Evolutionary conservation across 202 grass and related monocot species (phyloP).

Genomic region (Schoenoplectus triqueter): DNA sequence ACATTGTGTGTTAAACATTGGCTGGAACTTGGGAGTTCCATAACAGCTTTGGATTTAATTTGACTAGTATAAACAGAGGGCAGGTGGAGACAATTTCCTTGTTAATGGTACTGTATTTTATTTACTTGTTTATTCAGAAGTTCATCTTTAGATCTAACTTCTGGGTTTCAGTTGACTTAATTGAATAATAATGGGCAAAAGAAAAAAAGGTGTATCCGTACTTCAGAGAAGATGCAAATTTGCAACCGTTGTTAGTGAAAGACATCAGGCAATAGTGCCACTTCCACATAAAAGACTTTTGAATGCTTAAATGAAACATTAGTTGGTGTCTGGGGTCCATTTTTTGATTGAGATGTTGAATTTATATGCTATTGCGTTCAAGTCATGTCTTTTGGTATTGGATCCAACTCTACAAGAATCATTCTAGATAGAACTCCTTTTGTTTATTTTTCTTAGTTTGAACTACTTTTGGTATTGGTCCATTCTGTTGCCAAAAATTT

Average conservation of each 20-base stretch:
- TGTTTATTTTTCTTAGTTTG: not conserved
- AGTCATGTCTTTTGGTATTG: conserved; percentile 18
- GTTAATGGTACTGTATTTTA: not conserved
- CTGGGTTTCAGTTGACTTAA: conserved; percentile 1
- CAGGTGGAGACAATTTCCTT: not conserved
- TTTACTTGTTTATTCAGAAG: not conserved
- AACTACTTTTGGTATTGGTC: not conserved
- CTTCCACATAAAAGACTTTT: not conserved
- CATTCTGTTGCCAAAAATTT: not conserved
- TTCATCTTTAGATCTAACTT: not conserved
- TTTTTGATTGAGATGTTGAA: conserved; percentile 19
- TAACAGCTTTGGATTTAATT: conserved; percentile 3
- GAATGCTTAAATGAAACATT: conserved; percentile 29
- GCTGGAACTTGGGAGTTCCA: not conserved
- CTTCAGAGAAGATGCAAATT: not conserved
- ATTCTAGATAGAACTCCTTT: conserved; percentile 13
- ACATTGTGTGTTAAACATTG: not conserved
- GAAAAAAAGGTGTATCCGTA: not conserved
- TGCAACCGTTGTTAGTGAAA: conserved; percentile 34
- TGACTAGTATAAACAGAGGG: not conserved
- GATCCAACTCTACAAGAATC: conserved; percentile 2
- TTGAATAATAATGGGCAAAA: conserved; percentile 17
- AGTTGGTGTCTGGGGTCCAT: conserved; percentile 37
- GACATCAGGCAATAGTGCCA: not conserved
- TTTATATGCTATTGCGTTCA: not conserved